phyloP scores from a whole-genome alignment of 2,329 filamentous ascomycete genomes.

The Epichloe amarillans region DNA sequence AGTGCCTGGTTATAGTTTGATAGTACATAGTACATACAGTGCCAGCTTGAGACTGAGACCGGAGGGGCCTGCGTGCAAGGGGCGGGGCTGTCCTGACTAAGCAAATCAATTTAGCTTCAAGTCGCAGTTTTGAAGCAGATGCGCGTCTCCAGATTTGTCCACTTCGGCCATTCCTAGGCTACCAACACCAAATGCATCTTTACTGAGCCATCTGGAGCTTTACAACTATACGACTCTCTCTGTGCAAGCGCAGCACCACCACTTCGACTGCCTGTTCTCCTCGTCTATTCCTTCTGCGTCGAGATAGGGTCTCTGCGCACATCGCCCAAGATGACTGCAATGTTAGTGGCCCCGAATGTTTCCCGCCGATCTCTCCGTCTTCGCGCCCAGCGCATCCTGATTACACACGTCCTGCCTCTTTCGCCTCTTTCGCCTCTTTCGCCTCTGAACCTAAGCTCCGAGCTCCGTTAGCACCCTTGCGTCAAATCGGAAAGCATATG shows the following conservation, averaged over 20 bases:
- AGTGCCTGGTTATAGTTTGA: too few relatives aligned
- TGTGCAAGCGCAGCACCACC: not conserved
- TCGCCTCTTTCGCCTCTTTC: not conserved
- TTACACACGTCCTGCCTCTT: not conserved
- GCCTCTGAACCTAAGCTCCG: not conserved
- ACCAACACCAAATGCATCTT: not conserved
- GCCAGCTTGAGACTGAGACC: too few relatives aligned
- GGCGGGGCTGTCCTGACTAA: not conserved
- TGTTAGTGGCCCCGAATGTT: slow-evolving; percentile 16
- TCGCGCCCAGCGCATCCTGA: not conserved
- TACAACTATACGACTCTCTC: not conserved
- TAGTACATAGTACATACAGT: too few relatives aligned
- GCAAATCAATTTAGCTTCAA: slow-evolving; percentile 2
- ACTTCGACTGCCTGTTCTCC: not conserved
- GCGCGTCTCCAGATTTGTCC: slow-evolving; percentile 1
- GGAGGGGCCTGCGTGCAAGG: too few relatives aligned
- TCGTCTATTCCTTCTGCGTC: not conserved
- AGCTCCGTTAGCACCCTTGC: too few relatives aligned
- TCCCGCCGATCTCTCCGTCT: not conserved
- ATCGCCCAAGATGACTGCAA: slow-evolving; percentile 23
- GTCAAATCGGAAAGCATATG: not conserved
- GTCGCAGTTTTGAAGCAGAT: not conserved
- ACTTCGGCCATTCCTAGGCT: not conserved
- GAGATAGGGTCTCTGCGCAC: not conserved
- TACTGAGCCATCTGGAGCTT: not conserved